Conservation (phyloP, 2,329 filamentous ascomycete species). For the Ophiostoma sp. region DNA sequence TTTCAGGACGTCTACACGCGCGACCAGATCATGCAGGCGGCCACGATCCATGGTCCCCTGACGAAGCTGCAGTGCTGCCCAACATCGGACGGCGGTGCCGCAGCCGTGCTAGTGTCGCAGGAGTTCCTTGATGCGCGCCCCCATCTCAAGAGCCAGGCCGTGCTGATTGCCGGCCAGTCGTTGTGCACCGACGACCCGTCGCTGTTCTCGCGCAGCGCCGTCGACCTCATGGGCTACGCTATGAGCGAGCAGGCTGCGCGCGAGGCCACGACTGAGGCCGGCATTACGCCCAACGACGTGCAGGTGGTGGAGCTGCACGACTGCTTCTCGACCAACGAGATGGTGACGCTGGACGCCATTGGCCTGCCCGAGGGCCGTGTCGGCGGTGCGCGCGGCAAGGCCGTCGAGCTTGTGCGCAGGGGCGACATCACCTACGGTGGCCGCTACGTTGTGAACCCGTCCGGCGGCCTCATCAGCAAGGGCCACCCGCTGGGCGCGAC, state of each 20-base stretch:
- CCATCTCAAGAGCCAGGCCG: constrained; percentile 73
- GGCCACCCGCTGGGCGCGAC: constrained; percentile 91
- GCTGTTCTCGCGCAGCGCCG: constrained; percentile 72
- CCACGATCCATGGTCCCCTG: constrained; percentile 77
- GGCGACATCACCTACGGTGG: constrained; percentile 92
- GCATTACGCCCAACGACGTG: constrained; percentile 61
- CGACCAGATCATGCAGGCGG: constrained; percentile 69
- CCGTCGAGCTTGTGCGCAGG: constrained; percentile 79
- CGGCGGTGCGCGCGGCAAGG: constrained; percentile 76
- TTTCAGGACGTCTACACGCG: constrained; percentile 88
- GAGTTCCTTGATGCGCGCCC: constrained; percentile 80
- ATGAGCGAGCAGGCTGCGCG: constrained; percentile 71
- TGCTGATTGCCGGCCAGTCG: constrained; percentile 81
- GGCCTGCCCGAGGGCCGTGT: constrained; percentile 72
- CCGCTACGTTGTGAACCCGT: constrained; percentile 81
- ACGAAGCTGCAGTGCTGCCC: constrained; percentile 99
- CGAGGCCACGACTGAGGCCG: constrained; percentile 68
- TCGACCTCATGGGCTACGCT: constrained; percentile 83
- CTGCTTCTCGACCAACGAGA: constrained; percentile 93
- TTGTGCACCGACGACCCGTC: constrained; percentile 77
- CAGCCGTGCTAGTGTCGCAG: constrained; percentile 83
- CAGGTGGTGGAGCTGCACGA: constrained; percentile 91
- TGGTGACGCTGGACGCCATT: constrained; percentile 82
- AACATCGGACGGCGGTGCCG: constrained; percentile 86
- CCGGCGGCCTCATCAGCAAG: constrained; percentile 90